A percentile compares a stretch with the other conserved stretches of the same genome.
phyloP scores from a whole-genome alignment of 441 rosid species.

The Hura crepitans region DNA sequence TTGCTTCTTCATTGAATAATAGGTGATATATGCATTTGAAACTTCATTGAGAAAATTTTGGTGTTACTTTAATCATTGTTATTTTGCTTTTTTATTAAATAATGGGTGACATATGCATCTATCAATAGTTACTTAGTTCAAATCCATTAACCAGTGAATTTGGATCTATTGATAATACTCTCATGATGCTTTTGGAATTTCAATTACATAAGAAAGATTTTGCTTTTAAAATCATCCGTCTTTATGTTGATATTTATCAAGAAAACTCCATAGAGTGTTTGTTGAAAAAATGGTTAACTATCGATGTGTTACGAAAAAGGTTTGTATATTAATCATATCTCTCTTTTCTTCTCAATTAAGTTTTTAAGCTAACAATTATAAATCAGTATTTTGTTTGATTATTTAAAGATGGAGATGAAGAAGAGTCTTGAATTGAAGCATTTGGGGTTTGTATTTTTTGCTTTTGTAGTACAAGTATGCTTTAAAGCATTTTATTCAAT shows the following conservation, averaged over 20 bases:
- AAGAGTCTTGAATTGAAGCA: slow-evolving; percentile 48
- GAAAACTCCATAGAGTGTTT: slow-evolving; percentile 63
- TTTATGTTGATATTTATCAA: slow-evolving; percentile 51
- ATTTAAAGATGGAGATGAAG: slow-evolving; percentile 37
- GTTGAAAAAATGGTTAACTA: no score
- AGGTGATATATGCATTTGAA: no score
- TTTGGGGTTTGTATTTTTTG: no score
- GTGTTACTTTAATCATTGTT: no score
- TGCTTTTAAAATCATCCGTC: slow-evolving; percentile 1
- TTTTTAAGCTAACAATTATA: background rate
- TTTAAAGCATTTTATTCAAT: background rate
- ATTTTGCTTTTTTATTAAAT: background rate
- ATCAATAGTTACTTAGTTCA: background rate
- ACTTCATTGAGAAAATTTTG: no score
- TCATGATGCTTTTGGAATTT: background rate
- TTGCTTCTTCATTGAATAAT: no score
- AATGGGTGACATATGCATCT: background rate
- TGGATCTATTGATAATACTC: no score
- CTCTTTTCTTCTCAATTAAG: background rate
- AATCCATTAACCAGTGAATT: background rate
- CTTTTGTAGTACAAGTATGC: background rate
- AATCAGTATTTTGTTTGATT: slow-evolving; percentile 20
- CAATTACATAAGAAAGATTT: background rate
- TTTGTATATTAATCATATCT: background rate
- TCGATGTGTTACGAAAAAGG: no score